phyloP scores from a whole-genome alignment of 2,329 filamentous ascomycete species.

The Nemania serpens region DNA sequence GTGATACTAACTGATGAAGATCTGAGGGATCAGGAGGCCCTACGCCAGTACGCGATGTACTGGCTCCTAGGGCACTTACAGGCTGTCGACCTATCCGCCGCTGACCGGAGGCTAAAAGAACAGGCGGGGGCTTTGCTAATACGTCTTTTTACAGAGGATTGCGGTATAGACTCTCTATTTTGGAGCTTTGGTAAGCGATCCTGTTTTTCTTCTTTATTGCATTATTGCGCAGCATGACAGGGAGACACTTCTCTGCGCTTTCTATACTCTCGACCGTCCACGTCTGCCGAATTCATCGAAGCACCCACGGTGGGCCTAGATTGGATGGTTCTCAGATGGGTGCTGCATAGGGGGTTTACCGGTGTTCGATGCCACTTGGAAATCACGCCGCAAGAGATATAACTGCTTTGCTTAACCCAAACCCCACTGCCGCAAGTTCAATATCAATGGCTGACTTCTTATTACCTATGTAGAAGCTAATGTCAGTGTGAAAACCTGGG shows the following conservation, averaged over 20 bases:
- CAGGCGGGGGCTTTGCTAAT: constrained; percentile 38
- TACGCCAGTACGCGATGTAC: constrained; percentile 37
- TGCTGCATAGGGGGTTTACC: not conserved
- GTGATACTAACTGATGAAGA: constrained; percentile 36
- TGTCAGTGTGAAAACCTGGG: constrained; percentile 38
- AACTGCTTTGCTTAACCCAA: not conserved
- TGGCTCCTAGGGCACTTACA: constrained; percentile 38
- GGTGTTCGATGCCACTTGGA: too few relatives aligned
- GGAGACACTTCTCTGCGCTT: not conserved
- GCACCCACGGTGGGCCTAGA: not conserved
- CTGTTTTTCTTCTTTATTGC: not conserved
- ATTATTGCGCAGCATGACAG: not conserved
- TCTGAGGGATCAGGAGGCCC: constrained; percentile 25
- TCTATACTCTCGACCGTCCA: too few relatives aligned
- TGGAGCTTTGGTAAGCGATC: constrained; percentile 33
- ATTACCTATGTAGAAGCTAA: constrained; percentile 17
- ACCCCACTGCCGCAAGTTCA: not conserved
- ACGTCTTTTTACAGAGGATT: constrained; percentile 37
- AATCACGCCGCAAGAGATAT: not conserved
- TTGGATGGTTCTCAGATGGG: not conserved
- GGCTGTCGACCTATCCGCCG: constrained; percentile 37
- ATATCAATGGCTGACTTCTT: constrained; percentile 3
- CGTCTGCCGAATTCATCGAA: not conserved
- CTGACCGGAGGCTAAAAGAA: constrained; percentile 38
- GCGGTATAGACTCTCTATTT: constrained; percentile 40